These are phyloP conservation scores for Fusarium continuum DNA, from an alignment of 2,329 filamentous ascomycete species.

Conservation along the genomic window DNA sequence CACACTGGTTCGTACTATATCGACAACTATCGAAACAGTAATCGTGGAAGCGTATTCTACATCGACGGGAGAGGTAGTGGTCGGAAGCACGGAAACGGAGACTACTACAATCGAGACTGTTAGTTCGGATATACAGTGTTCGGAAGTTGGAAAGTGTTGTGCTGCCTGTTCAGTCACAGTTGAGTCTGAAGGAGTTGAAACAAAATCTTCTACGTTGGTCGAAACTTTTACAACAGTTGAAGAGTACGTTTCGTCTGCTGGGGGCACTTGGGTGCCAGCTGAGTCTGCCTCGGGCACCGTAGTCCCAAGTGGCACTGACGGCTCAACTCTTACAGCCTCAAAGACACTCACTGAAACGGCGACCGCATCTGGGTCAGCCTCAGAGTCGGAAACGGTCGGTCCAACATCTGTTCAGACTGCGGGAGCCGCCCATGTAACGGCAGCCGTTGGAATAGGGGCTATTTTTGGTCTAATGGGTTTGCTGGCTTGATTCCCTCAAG, in stretches of 20 bases:
- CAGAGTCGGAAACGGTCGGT: slow-evolving; percentile 10
- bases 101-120: slow-evolving; percentile 33
- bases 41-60: slow-evolving; percentile 43
- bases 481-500: slow-evolving; percentile 28
- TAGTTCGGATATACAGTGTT: slow-evolving; percentile 29
- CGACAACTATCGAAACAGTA: slow-evolving; percentile 36
- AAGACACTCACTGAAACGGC: slow-evolving; percentile 6
- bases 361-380: background rate
- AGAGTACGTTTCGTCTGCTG: slow-evolving; percentile 24
- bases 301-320: background rate
- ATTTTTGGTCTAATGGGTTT: slow-evolving; percentile 38
- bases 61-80: slow-evolving; percentile 33
- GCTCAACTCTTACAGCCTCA: background rate
- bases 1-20: slow-evolving; percentile 31
- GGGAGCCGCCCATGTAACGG: slow-evolving; percentile 34
- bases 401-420: slow-evolving; percentile 36
- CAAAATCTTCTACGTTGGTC: background rate
- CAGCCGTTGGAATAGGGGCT: slow-evolving; percentile 37
- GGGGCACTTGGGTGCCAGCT: slow-evolving; percentile 15
- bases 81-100: slow-evolving; percentile 33
- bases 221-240: slow-evolving; percentile 16
- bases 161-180: slow-evolving; percentile 18
- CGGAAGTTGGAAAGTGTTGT: slow-evolving; percentile 29
- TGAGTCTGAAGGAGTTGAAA: background rate
- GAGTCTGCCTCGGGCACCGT: slow-evolving; percentile 3